Conservation (phyloP, 306 rosid species). For the Dryas octopetala region DNA sequence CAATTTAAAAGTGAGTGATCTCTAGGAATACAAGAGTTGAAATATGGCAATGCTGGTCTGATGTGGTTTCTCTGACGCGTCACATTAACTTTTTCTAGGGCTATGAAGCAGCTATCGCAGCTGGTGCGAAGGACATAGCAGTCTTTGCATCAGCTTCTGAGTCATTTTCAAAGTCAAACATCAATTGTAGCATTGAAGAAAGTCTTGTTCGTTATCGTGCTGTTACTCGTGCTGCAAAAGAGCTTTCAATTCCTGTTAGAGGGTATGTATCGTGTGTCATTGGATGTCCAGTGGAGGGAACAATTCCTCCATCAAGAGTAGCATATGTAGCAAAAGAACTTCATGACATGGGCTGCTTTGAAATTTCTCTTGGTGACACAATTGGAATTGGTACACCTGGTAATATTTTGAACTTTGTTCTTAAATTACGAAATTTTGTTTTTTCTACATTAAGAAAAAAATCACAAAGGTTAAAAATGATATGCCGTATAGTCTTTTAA, state of each 20-base stretch:
- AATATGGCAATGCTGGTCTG: neutral
- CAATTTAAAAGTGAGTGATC: slow-evolving; percentile 60
- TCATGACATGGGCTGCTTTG: slow-evolving; percentile 93
- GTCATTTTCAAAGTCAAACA: slow-evolving; percentile 84
- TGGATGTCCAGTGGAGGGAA: slow-evolving; percentile 96
- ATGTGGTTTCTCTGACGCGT: slow-evolving; percentile 18
- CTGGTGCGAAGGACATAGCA: slow-evolving; percentile 90
- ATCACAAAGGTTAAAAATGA: too few relatives aligned
- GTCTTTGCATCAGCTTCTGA: slow-evolving; percentile 93
- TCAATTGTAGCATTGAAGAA: slow-evolving; percentile 83
- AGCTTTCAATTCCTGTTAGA: slow-evolving; percentile 77
- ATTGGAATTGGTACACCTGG: slow-evolving; percentile 93
- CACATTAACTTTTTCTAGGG: slow-evolving; percentile 48
- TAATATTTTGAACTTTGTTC: slow-evolving; percentile 27
- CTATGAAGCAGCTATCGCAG: slow-evolving; percentile 80
- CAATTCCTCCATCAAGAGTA: slow-evolving; percentile 73
- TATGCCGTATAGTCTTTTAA: too few relatives aligned
- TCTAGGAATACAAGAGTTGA: slow-evolving; percentile 11
- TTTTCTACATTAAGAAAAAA: neutral
- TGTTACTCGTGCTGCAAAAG: slow-evolving; percentile 75
- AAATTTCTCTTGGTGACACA: slow-evolving; percentile 96
- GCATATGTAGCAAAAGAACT: slow-evolving; percentile 89
- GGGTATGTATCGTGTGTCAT: slow-evolving; percentile 92
- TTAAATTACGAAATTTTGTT: neutral
- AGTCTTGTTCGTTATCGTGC: slow-evolving; percentile 68